Evolutionary conservation across 208 protist species (phyloP), one percentile per base, ranked within the genome.

Genomic region (Wallacemonas sp.): DNA sequence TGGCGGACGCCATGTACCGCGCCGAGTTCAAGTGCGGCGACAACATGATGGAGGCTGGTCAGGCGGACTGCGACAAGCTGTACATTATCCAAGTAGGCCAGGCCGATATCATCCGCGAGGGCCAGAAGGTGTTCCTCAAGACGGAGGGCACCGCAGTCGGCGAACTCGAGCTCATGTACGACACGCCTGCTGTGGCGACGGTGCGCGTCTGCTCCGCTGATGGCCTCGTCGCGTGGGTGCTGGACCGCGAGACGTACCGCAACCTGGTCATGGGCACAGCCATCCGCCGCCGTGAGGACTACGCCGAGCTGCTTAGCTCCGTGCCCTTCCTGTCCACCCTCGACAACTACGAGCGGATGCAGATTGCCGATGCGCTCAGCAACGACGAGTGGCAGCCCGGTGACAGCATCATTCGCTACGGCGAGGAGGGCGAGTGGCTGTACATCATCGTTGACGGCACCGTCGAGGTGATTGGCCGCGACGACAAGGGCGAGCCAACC

Each of bases 201-300:
- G 91, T 96, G 36, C 83, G 88, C 60, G 89, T 95, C 27, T 87
- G 76, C 76, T 88, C 85, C 21, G 29, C 52, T 2, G 73, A 85
- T 54, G 47, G 62, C 29, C 77, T 92, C 24, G 81, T 95, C 11
- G 85, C 88, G 19, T 97, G 89, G 89, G 83, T 87, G 65, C 76
- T 97, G n/a, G 90, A 93, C 75, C 85, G 92, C 49, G 89, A 89
- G 24, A 95, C 92, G 58, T 97, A 97, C 80, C 85, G 87, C 65
- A 90, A 94, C 76, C 74, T 97, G 2, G 88, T 97, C 27, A 97
- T 97, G 87, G 87, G 85, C 30, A 90, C 80, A 11, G 78, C 77
- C 74, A 93, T 96, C 62, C 87, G 87, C 65, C 85, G 86, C 19
- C 87, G 90, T 32, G 87, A 93, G 63, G 79, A 63, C 29, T 96